These are phyloP conservation scores for Sporopachydermia lactativora DNA, from an alignment of 805 yeast species.

Conservation along the genomic window DNA sequence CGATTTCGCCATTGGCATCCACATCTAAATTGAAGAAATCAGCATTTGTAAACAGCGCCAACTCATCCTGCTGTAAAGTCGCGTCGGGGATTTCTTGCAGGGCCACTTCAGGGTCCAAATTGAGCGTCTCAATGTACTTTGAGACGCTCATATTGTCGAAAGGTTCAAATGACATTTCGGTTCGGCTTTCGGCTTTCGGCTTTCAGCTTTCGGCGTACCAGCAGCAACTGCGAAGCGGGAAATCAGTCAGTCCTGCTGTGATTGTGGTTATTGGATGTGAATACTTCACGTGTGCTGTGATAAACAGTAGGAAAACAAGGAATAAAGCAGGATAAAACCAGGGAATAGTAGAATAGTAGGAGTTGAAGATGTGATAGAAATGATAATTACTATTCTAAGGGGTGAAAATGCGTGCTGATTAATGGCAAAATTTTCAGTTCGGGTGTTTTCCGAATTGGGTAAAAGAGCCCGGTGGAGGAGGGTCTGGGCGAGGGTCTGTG, in stretches of 20 bases:
- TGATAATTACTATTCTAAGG: no score
- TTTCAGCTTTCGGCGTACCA: no score
- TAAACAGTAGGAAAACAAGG: no score
- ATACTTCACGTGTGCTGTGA: no score
- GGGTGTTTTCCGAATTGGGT: not conserved
- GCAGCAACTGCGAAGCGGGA: no score
- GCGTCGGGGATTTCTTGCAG: not conserved
- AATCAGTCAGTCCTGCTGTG: no score
- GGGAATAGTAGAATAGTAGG: no score
- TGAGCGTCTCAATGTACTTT: not conserved
- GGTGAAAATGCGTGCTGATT: no score
- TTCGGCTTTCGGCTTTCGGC: not conserved
- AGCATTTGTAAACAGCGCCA: not conserved
- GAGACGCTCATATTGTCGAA: not conserved
- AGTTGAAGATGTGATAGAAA: no score
- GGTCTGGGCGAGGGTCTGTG: slow-evolving; percentile 1
- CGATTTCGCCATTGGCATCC: not conserved
- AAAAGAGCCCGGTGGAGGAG: not conserved
- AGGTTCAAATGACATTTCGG: not conserved
- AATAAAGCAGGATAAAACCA: no score
- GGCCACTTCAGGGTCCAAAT: slow-evolving; percentile 1
- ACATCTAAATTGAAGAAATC: slow-evolving; percentile 1
- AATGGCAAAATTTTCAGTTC: no score
- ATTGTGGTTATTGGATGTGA: no score
- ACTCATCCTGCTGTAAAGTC: not conserved